Conservation (phyloP, 345 rosid species). For the Melastoma malabathricum region DNA sequence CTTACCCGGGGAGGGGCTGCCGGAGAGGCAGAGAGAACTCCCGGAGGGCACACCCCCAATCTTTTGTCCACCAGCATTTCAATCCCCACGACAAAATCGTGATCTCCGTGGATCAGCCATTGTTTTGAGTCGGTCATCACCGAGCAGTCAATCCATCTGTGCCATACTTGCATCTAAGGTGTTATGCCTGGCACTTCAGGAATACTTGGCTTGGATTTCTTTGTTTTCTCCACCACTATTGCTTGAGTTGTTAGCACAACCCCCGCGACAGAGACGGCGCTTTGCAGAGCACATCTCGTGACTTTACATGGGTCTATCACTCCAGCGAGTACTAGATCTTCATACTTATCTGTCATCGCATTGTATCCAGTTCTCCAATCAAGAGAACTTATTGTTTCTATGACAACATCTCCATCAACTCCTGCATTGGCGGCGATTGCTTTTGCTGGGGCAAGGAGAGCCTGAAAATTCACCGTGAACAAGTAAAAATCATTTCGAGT, state of each 20-base stretch:
- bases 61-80: too few species aligned
- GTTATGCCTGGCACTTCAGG: constrained; percentile 70
- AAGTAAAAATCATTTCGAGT: too few species aligned
- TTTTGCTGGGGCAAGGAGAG: constrained; percentile 64
- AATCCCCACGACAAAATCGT: too few species aligned
- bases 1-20: too few species aligned
- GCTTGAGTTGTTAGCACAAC: constrained; percentile 75
- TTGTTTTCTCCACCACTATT: constrained; percentile 55
- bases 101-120: neutral
- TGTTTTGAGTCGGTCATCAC: neutral
- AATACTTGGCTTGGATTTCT: constrained; percentile 40
- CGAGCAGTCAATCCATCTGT: neutral
- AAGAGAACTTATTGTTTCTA: constrained; percentile 42
- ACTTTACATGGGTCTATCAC: constrained; percentile 70
- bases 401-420: constrained; percentile 59
- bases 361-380: constrained; percentile 71
- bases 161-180: constrained; percentile 8
- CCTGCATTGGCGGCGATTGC: constrained; percentile 74
- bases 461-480: constrained; percentile 64
- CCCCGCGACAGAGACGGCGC: constrained; percentile 74
- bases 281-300: constrained; percentile 66
- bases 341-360: constrained; percentile 58
- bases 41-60: too few species aligned
- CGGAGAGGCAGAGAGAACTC: too few species aligned
- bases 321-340: constrained; percentile 63